These are phyloP conservation scores for Debaryomycetaceae sp. DNA, from an alignment of 1,139 yeast genomes.

Conservation along the genomic window DNA sequence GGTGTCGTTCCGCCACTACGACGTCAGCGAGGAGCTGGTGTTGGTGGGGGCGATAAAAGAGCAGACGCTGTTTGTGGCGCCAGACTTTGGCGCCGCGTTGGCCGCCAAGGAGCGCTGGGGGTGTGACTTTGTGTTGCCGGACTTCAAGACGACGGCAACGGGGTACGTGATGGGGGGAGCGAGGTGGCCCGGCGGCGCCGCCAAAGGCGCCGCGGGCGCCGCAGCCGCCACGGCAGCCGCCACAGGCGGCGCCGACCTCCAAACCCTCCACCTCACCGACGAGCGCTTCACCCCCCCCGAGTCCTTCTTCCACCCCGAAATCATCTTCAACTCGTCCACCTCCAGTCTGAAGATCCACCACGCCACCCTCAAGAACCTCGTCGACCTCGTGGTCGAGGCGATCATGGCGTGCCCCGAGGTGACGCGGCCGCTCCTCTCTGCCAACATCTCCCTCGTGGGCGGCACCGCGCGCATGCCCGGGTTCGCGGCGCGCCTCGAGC, in stretches of 20 bases:
- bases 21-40: constrained; percentile 86
- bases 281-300: constrained; percentile 91
- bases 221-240: not conserved
- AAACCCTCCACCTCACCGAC: constrained; percentile 64
- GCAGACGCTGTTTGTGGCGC: constrained; percentile 67
- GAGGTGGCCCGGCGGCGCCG: not conserved
- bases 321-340: constrained; percentile 37
- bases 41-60: constrained; percentile 85
- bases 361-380: constrained; percentile 66
- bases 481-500: constrained; percentile 53
- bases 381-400: constrained; percentile 72
- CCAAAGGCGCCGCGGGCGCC: not conserved
- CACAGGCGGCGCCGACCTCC: constrained; percentile 39
- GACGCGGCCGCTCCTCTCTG: constrained; percentile 69
- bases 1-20: constrained; percentile 87
- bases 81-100: constrained; percentile 59
- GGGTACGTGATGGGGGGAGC: constrained; percentile 45
- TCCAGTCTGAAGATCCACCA: constrained; percentile 30
- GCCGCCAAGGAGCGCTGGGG: constrained; percentile 22
- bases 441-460: constrained; percentile 78
- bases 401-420: constrained; percentile 70
- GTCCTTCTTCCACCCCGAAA: constrained; percentile 79
- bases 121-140: constrained; percentile 80
- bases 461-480: constrained; percentile 76
- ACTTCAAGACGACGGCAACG: constrained; percentile 70